A percentile compares a stretch with the other conserved stretches of the same genome.
Evolutionary conservation across 2,329 filamentous ascomycete genomes (phyloP).

Genomic region (Fusarium concolor): DNA sequence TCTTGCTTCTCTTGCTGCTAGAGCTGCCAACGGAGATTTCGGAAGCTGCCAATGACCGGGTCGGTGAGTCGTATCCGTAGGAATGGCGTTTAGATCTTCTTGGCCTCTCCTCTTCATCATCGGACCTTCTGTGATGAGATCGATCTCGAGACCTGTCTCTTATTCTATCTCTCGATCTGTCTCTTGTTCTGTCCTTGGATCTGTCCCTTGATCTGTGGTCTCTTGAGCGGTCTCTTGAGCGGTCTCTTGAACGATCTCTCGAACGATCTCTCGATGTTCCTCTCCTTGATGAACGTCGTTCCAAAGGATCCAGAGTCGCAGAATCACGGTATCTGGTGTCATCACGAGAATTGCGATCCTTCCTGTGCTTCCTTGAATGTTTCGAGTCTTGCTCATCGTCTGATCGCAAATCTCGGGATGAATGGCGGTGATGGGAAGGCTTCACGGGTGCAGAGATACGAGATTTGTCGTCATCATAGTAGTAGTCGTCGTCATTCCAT

Average conservation of each 20-base stretch:
- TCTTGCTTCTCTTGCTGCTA: conserved; percentile 56
- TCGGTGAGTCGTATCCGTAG: conserved; percentile 48
- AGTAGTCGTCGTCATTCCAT: conserved; percentile 26
- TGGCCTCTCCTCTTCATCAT: conserved; percentile 52
- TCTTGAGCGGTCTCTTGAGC: conserved; percentile 14
- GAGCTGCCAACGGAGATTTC: conserved; percentile 53
- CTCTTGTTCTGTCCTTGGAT: conserved; percentile 10
- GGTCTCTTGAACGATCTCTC: conserved; percentile 19
- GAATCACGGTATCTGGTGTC: conserved; percentile 27
- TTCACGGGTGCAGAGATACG: conserved; percentile 25
- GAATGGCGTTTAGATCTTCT: conserved; percentile 53
- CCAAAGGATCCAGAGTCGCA: conserved; percentile 20
- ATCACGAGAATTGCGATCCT: conserved; percentile 30
- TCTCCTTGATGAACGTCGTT: conserved; percentile 31
- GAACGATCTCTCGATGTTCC: conserved; percentile 31
- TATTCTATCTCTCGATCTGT: conserved; percentile 10
- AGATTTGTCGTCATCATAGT: conserved; percentile 36
- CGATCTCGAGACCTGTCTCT: conserved; percentile 29
- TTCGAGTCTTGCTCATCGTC: conserved; percentile 35
- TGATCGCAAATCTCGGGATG: conserved; percentile 38
- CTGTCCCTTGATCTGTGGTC: conserved; percentile 15
- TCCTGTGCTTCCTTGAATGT: conserved; percentile 34
- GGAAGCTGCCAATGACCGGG: conserved; percentile 50
- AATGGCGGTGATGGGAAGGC: conserved; percentile 31
- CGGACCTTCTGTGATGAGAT: conserved; percentile 34